Percentiles rank a stretch among this genome's conserved stretches.
Conservation (phyloP, 768 basidiomycete species). For the Butyriboletus loyo region DNA sequence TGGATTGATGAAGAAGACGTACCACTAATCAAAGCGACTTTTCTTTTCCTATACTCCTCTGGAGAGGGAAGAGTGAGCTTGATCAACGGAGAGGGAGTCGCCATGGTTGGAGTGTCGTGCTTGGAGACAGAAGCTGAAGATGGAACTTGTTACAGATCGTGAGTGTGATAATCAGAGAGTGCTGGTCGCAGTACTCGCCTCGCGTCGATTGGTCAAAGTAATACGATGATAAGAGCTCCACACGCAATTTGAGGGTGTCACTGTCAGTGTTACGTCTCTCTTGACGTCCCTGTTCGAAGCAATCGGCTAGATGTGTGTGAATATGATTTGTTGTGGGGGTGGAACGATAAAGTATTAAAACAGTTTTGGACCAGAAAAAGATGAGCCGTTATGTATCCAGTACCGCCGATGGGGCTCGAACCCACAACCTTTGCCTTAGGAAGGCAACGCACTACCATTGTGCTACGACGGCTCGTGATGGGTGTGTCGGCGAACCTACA, state of each 20-base stretch:
- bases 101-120: slow-evolving; percentile 12
- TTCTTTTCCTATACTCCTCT: slow-evolving; percentile 84
- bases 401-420: slow-evolving; percentile 39
- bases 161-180: slow-evolving; percentile 3
- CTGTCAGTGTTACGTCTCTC: not conserved
- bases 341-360: too few species aligned
- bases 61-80: slow-evolving; percentile 62
- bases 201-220: not conserved
- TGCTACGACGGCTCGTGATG: slow-evolving; percentile 34
- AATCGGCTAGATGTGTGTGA: too few species aligned
- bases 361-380: slow-evolving; percentile 11
- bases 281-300: too few species aligned
- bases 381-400: slow-evolving; percentile 25
- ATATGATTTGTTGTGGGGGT: too few species aligned
- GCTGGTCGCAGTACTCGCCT: not conserved
- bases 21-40: slow-evolving; percentile 94
- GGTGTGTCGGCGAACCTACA: not conserved
- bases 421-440: slow-evolving; percentile 40
- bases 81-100: slow-evolving; percentile 35
- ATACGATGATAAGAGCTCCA: not conserved
- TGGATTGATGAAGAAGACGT: slow-evolving; percentile 18
- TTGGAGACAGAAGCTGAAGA: not conserved
- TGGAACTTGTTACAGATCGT: not conserved
- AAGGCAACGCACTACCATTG: slow-evolving; percentile 40
- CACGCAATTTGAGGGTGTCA: not conserved